Percentiles rank a stretch among this genome's conserved stretches.
Evolutionary conservation across 2,329 filamentous ascomycete species (phyloP).

Genomic region (Mariannaea elegans): DNA sequence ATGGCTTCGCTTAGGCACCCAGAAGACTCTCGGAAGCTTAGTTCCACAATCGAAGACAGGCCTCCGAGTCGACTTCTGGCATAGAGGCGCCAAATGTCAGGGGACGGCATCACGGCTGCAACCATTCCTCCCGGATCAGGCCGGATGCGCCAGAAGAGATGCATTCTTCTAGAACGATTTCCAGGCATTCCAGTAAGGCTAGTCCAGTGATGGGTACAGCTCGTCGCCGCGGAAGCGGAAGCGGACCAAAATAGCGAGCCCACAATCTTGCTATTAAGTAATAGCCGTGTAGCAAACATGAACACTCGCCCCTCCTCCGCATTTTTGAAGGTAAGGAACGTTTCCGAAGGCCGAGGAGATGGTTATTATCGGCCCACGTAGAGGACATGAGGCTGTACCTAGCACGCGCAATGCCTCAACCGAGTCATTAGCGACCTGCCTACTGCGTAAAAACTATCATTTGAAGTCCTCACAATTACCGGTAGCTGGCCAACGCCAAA

Average conservation of each 20-base stretch:
- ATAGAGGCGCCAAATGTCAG: background rate
- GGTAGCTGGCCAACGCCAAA: background rate
- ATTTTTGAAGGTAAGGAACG: background rate
- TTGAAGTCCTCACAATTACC: slow-evolving; percentile 4
- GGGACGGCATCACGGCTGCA: slow-evolving; percentile 3
- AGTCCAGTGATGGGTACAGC: too few species aligned
- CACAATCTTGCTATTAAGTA: background rate
- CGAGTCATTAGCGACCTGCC: slow-evolving; percentile 9
- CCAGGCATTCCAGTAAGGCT: background rate
- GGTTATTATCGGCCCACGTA: background rate
- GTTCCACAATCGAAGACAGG: background rate
- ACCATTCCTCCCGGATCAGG: slow-evolving; percentile 4
- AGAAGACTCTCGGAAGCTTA: background rate
- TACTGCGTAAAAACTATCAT: background rate
- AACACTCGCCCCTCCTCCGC: background rate
- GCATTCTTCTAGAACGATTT: slow-evolving; percentile 4
- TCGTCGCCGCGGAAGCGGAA: background rate
- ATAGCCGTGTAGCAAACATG: background rate
- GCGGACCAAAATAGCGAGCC: background rate
- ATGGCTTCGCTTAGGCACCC: background rate
- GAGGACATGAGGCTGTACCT: background rate
- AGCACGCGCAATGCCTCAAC: too few species aligned
- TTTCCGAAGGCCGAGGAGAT: background rate
- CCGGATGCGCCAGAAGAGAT: background rate
- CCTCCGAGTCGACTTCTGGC: background rate